Conservation (phyloP, 108 stramenopile species). For the Cyclotella sp. region DNA sequence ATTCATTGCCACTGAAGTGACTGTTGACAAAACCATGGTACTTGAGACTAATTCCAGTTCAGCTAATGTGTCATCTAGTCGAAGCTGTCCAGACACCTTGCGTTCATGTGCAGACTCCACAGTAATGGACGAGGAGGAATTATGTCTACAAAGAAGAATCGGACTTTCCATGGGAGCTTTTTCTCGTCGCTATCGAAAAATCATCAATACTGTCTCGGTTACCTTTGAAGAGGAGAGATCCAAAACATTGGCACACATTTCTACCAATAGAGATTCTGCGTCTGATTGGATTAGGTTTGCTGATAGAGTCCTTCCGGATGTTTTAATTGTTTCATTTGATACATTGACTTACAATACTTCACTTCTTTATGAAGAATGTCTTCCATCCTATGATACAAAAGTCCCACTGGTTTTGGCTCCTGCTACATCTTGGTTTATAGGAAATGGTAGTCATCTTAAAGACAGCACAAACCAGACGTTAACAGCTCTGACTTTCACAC, state of each 20-base stretch:
- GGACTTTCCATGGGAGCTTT: constrained; percentile 39
- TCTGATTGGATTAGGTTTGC: neutral
- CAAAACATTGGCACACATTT: neutral
- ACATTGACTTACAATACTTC: constrained; percentile 20
- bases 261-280: neutral
- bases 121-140: neutral
- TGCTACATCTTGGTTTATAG: neutral
- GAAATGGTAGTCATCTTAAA: neutral
- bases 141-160: constrained; percentile 29
- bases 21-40: neutral
- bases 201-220: constrained; percentile 9
- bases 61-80: neutral
- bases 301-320: constrained; percentile 11
- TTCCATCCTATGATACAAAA: neutral
- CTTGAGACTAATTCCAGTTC: neutral
- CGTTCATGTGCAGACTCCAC: neutral
- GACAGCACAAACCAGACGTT: neutral
- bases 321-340: constrained; percentile 31
- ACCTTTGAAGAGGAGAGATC: neutral
- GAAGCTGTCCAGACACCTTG: constrained; percentile 7
- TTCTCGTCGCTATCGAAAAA: constrained; percentile 30
- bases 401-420: constrained; percentile 21
- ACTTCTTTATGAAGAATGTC: constrained; percentile 9
- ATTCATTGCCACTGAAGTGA: constrained; percentile 4
- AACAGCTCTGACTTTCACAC: neutral